Evolutionary conservation across 805 yeast genomes (phyloP).

Genomic region (Zygoascus ofunaensis): DNA sequence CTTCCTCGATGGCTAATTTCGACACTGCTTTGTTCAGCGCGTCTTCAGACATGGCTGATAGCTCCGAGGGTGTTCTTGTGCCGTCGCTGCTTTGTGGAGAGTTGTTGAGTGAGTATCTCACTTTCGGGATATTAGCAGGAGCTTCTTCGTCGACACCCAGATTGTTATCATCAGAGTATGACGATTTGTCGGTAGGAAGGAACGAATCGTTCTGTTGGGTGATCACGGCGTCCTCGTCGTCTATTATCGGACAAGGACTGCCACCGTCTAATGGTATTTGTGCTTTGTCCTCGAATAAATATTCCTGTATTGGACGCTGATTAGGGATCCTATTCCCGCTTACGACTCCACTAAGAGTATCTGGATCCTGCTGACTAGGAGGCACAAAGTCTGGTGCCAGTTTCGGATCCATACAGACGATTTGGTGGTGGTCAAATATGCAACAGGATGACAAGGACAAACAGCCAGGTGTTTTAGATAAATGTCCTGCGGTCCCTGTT

Average conservation of each 20-base stretch:
- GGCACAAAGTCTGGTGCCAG: conserved; percentile 86
- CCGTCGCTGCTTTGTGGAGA: neutral
- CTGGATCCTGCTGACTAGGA: conserved; percentile 55
- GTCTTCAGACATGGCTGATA: neutral
- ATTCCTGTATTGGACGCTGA: conserved; percentile 67
- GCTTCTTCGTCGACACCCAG: neutral
- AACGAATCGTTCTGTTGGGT: neutral
- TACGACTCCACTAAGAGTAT: conserved; percentile 25
- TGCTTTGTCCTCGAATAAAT: conserved; percentile 45
- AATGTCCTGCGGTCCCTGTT: too few species aligned
- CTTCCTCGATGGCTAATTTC: neutral
- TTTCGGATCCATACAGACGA: conserved; percentile 71
- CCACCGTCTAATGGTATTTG: too few species aligned
- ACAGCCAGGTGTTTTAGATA: too few species aligned
- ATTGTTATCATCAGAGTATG: neutral
- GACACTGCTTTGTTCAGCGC: neutral
- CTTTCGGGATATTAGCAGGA: conserved; percentile 2
- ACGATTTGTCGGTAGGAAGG: neutral
- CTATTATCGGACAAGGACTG: too few species aligned
- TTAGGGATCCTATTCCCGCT: conserved; percentile 37
- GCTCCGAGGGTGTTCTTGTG: neutral
- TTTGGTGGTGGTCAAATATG: too few species aligned
- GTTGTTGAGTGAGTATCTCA: neutral
- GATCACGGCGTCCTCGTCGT: neutral
- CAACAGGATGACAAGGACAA: too few species aligned